A percentile compares a stretch with the other conserved stretches of the same genome.
These are phyloP conservation scores for Trametes elegans DNA, from an alignment of 768 basidiomycete genomes.

Conservation along the genomic window DNA sequence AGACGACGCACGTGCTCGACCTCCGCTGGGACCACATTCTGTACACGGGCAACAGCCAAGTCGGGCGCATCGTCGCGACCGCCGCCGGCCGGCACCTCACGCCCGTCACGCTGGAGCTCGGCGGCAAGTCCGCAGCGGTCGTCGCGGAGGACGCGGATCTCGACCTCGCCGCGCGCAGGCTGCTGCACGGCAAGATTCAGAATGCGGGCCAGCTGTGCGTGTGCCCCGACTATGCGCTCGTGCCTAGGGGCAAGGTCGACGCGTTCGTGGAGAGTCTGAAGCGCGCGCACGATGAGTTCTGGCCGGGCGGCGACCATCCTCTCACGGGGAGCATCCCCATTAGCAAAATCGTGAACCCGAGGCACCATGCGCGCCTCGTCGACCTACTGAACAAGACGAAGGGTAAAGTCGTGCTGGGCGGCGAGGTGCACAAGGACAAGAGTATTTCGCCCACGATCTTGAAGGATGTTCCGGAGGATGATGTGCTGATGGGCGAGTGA, in stretches of 20 bases:
- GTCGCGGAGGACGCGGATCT: conserved; percentile 43
- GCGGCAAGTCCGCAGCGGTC: conserved; percentile 46
- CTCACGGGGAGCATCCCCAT: conserved; percentile 40
- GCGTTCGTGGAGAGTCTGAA: conserved; percentile 46
- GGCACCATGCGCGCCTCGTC: conserved; percentile 53
- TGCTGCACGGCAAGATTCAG: conserved; percentile 62
- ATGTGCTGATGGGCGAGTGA: conserved; percentile 61
- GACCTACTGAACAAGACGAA: conserved; percentile 51
- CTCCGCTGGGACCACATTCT: conserved; percentile 41
- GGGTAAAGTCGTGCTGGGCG: conserved; percentile 56
- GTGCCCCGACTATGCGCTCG: conserved; percentile 45
- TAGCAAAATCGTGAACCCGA: conserved; percentile 50
- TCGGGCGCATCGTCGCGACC: conserved; percentile 39
- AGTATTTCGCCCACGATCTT: conserved; percentile 64
- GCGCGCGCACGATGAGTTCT: conserved; percentile 46
- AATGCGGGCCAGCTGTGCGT: conserved; percentile 64
- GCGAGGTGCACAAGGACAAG: conserved; percentile 37
- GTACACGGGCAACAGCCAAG: conserved; percentile 34
- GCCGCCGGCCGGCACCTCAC: conserved; percentile 45
- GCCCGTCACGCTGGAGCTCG: conserved; percentile 42
- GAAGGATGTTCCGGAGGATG: conserved; percentile 48
- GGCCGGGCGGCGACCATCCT: conserved; percentile 45
- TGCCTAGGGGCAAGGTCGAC: conserved; percentile 41
- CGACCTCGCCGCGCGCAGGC: conserved; percentile 56
- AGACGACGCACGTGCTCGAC: conserved; percentile 36